These are phyloP conservation scores for Pythium brachiatum DNA, from an alignment of 352 stramenopile species.

Conservation along the genomic window DNA sequence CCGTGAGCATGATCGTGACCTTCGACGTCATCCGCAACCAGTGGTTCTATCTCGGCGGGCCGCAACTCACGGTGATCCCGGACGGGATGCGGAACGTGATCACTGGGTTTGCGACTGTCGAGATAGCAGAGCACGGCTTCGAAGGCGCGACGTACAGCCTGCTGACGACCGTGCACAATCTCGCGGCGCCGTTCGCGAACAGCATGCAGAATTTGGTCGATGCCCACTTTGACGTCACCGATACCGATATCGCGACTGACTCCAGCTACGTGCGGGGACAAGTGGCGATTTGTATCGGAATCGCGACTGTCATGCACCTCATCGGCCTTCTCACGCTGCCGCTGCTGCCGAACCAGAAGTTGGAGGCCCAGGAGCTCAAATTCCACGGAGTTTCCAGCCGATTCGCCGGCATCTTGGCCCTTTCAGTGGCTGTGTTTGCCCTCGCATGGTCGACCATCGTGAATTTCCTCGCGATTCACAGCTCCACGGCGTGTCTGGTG, in stretches of 20 bases:
- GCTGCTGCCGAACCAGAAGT: conserved; percentile 61
- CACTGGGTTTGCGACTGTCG: conserved; percentile 57
- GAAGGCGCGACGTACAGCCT: conserved; percentile 65
- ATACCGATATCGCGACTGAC: conserved; percentile 58
- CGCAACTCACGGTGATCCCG: conserved; percentile 54
- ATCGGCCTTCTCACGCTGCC: conserved; percentile 43
- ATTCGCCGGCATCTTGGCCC: conserved; percentile 34
- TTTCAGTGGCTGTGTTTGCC: conserved; percentile 37
- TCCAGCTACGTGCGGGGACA: conserved; percentile 56
- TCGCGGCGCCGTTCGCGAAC: conserved; percentile 51
- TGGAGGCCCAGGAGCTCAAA: conserved; percentile 60
- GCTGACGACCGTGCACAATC: conserved; percentile 64
- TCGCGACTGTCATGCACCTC: conserved; percentile 48
- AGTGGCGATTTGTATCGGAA: conserved; percentile 51
- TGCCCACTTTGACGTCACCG: conserved; percentile 50
- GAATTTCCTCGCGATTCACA: conserved; percentile 63
- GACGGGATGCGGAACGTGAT: conserved; percentile 65
- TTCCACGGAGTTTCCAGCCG: conserved; percentile 45
- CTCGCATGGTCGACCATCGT: conserved; percentile 51
- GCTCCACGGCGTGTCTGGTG: conserved; percentile 55
- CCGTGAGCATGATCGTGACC: conserved; percentile 46
- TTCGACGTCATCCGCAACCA: conserved; percentile 61
- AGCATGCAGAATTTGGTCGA: conserved; percentile 57
- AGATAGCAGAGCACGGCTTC: conserved; percentile 70
- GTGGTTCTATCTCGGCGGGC: conserved; percentile 67